These are phyloP conservation scores for Lathyrus oleraceus DNA, from an alignment of 306 rosid species.

Conservation along the genomic window DNA sequence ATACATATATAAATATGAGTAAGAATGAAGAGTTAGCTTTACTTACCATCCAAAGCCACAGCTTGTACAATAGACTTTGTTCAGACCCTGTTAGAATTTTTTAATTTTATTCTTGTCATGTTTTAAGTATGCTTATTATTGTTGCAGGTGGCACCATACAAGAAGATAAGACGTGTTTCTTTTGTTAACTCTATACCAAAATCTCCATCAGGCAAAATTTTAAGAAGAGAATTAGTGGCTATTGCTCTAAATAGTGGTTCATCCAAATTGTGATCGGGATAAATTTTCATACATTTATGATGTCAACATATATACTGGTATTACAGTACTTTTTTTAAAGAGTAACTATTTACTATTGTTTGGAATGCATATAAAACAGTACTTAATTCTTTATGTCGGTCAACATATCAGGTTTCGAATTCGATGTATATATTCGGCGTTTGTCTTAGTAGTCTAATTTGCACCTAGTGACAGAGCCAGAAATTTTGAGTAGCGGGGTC, in stretches of 20 bases:
- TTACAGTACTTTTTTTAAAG: no score
- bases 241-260: slow-evolving; percentile 53
- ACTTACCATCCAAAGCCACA: neutral
- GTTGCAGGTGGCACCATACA: slow-evolving; percentile 87
- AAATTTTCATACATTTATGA: no score
- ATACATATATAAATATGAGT: neutral
- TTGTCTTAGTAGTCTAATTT: no score
- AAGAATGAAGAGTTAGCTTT: neutral
- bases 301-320: no score
- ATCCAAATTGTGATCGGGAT: slow-evolving; percentile 50
- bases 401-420: no score
- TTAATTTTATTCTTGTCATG: neutral
- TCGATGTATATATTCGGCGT: no score
- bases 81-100: slow-evolving; percentile 1
- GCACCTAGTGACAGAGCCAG: no score
- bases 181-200: slow-evolving; percentile 73
- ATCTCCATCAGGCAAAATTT: slow-evolving; percentile 80
- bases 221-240: slow-evolving; percentile 75
- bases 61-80: slow-evolving; percentile 7
- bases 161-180: slow-evolving; percentile 75
- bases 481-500: no score
- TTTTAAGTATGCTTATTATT: slow-evolving; percentile 10
- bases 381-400: no score
- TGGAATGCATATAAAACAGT: no score
- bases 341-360: no score